Evolutionary conservation across 345 rosid species (phyloP), one percentile per base, ranked within the genome.

Genomic region (Camelina hispida): DNA sequence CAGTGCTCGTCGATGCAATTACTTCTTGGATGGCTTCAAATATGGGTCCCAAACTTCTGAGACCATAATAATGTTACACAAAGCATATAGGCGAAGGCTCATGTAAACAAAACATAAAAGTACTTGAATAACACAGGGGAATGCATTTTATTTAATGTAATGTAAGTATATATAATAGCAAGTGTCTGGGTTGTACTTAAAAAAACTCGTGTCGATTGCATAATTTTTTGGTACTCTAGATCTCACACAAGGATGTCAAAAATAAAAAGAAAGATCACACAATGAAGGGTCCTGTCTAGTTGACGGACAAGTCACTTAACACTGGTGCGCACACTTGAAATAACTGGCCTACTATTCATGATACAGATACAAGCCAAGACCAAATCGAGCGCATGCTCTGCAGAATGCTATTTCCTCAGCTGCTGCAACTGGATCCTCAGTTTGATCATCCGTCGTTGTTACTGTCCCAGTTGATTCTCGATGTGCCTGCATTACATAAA

Each of bases 381-480:
- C 98, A 73, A 94, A 91, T 62, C 97, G 88, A 43, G 98, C 96
- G 79, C 98, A 94, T 6, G 96, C 96, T 64, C 87, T 87, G 88
- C 98, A 90, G 81, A 91, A 94, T 43, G 98, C 97, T 57, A 88
- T 87, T 85, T 91, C 98, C 82, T 94, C 98, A 1, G 98, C 98
- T 54, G 91, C 89, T 69, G 95, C 78, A 70, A 94, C 98, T 10
- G 89, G 96, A 79, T 94, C 97, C 4, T 35, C 81, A 10, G 74
- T 65, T 43, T 73, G 38, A 37, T 77, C 78, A 55, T 88, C 84
- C 34, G 72, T 66, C 3, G 88, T 61, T 37, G 85, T 80, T 42
- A 88, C 85, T 11, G 97, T 94, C 78, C 98, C 98, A 20, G 91
- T 86, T 12, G 98, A 86, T 73, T 94, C 98, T 1, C 97, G 96